Evolutionary conservation across 352 stramenopile species (phyloP).

Genomic region (Pythium aquatile): DNA sequence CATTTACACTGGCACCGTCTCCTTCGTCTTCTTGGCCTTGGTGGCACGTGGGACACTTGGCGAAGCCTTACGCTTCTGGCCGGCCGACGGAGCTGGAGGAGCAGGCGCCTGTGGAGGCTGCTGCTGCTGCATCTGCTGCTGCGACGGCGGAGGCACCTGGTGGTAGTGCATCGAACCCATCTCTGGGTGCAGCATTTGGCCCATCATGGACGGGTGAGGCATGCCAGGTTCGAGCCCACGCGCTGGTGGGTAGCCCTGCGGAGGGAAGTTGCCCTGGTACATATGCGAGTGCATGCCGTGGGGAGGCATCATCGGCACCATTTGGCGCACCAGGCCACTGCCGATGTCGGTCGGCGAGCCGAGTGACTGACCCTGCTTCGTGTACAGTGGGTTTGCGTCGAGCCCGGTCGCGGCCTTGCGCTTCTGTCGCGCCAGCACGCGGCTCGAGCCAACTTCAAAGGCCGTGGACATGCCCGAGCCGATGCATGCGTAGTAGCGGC

Average conservation of each 20-base stretch:
- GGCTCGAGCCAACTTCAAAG: constrained; percentile 83
- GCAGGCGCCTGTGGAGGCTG: constrained; percentile 24
- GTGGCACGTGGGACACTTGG: background rate
- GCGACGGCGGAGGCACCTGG: constrained; percentile 28
- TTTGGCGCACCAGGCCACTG: constrained; percentile 24
- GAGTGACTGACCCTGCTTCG: constrained; percentile 16
- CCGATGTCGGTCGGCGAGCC: constrained; percentile 11
- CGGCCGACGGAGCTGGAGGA: background rate
- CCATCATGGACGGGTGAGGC: constrained; percentile 55
- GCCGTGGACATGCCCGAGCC: constrained; percentile 84
- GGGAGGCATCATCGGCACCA: constrained; percentile 27
- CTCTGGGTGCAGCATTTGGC: constrained; percentile 32
- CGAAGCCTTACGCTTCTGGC: constrained; percentile 26
- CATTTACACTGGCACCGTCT: constrained; percentile 2
- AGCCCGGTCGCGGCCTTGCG: constrained; percentile 64
- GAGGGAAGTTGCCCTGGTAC: constrained; percentile 20
- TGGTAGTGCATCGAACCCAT: constrained; percentile 33
- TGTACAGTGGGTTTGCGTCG: constrained; percentile 35
- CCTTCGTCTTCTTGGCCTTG: constrained; percentile 33
- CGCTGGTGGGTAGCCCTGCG: constrained; percentile 16
- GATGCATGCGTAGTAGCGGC: constrained; percentile 82
- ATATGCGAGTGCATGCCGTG: constrained; percentile 23
- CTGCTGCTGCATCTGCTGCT: constrained; percentile 27
- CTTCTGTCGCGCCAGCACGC: constrained; percentile 81
- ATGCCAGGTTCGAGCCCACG: constrained; percentile 51